A percentile compares a stretch with the other conserved stretches of the same genome.
Evolutionary conservation across 768 basidiomycete genomes (phyloP).

Genomic region (Tylopilus sp.): DNA sequence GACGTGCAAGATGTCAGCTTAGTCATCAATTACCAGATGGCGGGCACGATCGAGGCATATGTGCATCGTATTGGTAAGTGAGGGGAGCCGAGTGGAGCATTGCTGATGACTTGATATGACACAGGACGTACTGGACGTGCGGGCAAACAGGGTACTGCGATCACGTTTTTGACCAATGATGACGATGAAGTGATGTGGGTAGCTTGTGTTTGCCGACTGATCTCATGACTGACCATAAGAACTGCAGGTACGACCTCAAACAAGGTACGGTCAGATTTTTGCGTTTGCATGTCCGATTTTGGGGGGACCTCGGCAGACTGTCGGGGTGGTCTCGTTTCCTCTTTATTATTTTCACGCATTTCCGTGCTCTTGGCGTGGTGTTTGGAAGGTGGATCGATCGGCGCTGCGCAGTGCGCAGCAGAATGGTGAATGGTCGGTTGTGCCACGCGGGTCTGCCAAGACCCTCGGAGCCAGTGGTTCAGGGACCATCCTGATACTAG

Average conservation of each 20-base stretch:
- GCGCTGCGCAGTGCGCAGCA: background rate
- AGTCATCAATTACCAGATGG: conserved; percentile 98
- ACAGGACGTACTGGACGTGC: conserved; percentile 97
- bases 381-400: conserved; percentile 6
- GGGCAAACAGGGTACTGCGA: conserved; percentile 88
- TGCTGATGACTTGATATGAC: conserved; percentile 1
- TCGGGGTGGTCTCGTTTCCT: background rate
- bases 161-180: conserved; percentile 94
- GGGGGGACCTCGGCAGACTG: background rate
- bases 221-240: conserved; percentile 3
- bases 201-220: conserved; percentile 8
- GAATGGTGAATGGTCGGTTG: background rate
- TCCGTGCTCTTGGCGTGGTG: background rate
- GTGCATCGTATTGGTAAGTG: conserved; percentile 92
- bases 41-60: conserved; percentile 92
- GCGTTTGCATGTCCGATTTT: background rate
- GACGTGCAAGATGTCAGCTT: conserved; percentile 96
- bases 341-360: background rate
- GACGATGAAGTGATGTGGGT: conserved; percentile 96
- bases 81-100: background rate
- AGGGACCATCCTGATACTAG: background rate
- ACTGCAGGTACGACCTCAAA: conserved; percentile 88
- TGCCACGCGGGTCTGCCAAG: background rate
- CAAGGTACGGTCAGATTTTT: conserved; percentile 54
- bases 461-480: conserved; percentile 8